Evolutionary conservation across 768 basidiomycete genomes (phyloP), one percentile per base, ranked within the genome.

Genomic region (Pisolithus tinctorius): DNA sequence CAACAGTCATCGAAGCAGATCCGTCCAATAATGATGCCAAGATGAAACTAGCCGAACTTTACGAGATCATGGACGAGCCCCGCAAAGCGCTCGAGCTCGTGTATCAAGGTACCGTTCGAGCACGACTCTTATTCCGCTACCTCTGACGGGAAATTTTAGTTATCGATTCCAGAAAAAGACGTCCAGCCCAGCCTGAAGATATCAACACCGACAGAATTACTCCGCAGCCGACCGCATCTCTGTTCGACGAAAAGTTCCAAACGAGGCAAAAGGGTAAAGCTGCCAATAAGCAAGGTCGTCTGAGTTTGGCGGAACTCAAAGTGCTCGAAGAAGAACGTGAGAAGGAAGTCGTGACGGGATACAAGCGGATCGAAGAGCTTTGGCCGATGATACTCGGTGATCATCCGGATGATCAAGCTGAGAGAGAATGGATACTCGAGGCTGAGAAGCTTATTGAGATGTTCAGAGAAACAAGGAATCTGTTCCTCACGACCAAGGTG

Each of bases 21-120:
- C 84, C 90, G 0, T 75, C 76, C 0, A 79, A 90, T 57, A 81
- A 83, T 59, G 88, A 93, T 27, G 86, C 84, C 26, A 93, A 92
- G 48, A 84, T 94, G 79, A 87, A 89, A 55, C 76, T 97, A 0
- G 95, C 94, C 0, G 89, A 89, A 56, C 81, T 93, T 13, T 90
- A 92, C 56, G 95, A 99, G 65, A 82, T 89, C 10, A 69, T 86
- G 56, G 83, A 86, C 41, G 80, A 91, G 57, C 82, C 86, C 1
- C 74, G 81, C 11, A 84, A 85, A 62, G 93, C 93, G 0, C 72
- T 94, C 0, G 83, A 86, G 6, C 71, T 94, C 0, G 89, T 95
- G 13, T 84, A 88, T 50, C 83, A 93, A 79, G 91, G 93, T 90
- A 55, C 9, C 13, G 11, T 14, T 27, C 23, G 26, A 27, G 26